Percentiles rank a stretch among this genome's conserved stretches.
Conservation (phyloP, 1,139 yeast genomes). For the Kurtzmaniella quercitrusa region DNA sequence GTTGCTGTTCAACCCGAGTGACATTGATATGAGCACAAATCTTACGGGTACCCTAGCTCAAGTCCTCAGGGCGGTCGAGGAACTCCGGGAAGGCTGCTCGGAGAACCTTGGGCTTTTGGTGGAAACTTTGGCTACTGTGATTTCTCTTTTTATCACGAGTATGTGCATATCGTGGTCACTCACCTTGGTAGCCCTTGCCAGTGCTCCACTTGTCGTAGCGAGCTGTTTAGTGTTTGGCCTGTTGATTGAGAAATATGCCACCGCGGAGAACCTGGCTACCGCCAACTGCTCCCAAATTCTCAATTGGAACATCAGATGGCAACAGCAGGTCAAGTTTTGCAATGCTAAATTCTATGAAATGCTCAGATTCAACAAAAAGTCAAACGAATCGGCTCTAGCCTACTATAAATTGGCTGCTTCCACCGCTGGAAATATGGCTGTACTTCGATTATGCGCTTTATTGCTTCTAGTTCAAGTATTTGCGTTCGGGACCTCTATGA, state of each 20-base stretch:
- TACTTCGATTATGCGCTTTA: slow-evolving; percentile 53
- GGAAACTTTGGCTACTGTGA: slow-evolving; percentile 47
- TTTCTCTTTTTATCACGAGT: slow-evolving; percentile 62
- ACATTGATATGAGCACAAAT: slow-evolving; percentile 58
- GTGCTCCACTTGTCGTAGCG: slow-evolving; percentile 61
- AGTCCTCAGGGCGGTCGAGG: slow-evolving; percentile 74
- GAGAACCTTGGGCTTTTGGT: slow-evolving; percentile 59
- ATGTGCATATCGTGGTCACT: slow-evolving; percentile 80
- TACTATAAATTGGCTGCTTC: slow-evolving; percentile 46
- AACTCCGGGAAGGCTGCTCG: slow-evolving; percentile 64
- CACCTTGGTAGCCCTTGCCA: slow-evolving; percentile 67
- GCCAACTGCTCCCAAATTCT: slow-evolving; percentile 56
- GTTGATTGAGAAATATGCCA: slow-evolving; percentile 46
- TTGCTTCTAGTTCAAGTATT: slow-evolving; percentile 87
- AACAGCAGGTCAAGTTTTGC: slow-evolving; percentile 57
- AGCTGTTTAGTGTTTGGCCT: slow-evolving; percentile 50
- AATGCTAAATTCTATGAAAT: slow-evolving; percentile 55
- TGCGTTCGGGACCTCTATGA: slow-evolving; percentile 79
- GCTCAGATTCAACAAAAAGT: slow-evolving; percentile 34
- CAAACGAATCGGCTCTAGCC: slow-evolving; percentile 41
- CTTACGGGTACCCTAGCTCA: slow-evolving; percentile 63
- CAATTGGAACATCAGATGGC: slow-evolving; percentile 66
- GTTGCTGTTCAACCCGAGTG: slow-evolving; percentile 35
- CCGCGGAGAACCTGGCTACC: slow-evolving; percentile 53
- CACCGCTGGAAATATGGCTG: slow-evolving; percentile 54